Evolutionary conservation across 768 basidiomycete genomes (phyloP).

Genomic region (Mycena epipterygia): DNA sequence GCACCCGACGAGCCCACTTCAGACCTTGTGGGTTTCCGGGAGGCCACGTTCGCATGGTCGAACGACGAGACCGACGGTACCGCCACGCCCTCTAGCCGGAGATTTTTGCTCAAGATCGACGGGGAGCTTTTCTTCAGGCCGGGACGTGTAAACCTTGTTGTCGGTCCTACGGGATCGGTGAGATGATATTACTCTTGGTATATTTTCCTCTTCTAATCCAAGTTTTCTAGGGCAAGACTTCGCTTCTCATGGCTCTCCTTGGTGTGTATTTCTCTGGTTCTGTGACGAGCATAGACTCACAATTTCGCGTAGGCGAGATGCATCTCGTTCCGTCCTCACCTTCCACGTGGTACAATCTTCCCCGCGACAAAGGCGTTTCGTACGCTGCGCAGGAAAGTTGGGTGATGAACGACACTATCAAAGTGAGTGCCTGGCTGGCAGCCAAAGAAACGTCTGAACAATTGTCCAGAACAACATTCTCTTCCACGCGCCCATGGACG

Average conservation of each 20-base stretch:
- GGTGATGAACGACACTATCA: slow-evolving; percentile 86
- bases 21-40: slow-evolving; percentile 63
- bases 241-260: slow-evolving; percentile 73
- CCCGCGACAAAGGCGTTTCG: slow-evolving; percentile 76
- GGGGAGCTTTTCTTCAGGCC: slow-evolving; percentile 70
- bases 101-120: slow-evolving; percentile 64
- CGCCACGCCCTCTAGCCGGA: slow-evolving; percentile 57
- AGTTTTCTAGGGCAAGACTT: slow-evolving; percentile 66
- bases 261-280: slow-evolving; percentile 39
- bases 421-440: slow-evolving; percentile 47
- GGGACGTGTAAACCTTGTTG: slow-evolving; percentile 67
- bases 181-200: not conserved
- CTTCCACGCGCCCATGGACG: slow-evolving; percentile 84
- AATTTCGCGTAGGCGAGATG: slow-evolving; percentile 65
- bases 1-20: slow-evolving; percentile 2
- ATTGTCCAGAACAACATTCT: slow-evolving; percentile 77
- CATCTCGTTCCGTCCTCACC: slow-evolving; percentile 66
- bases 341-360: slow-evolving; percentile 78
- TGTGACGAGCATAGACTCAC: not conserved
- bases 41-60: slow-evolving; percentile 72
- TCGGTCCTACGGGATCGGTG: slow-evolving; percentile 68
- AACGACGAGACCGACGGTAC: slow-evolving; percentile 41
- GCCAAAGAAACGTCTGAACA: not conserved
- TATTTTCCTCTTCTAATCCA: not conserved
- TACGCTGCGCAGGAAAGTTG: slow-evolving; percentile 90